Percentiles rank a stretch among this genome's conserved stretches.
phyloP scores from a whole-genome alignment of 2,329 filamentous ascomycete genomes.

The Alternaria conjuncta region DNA sequence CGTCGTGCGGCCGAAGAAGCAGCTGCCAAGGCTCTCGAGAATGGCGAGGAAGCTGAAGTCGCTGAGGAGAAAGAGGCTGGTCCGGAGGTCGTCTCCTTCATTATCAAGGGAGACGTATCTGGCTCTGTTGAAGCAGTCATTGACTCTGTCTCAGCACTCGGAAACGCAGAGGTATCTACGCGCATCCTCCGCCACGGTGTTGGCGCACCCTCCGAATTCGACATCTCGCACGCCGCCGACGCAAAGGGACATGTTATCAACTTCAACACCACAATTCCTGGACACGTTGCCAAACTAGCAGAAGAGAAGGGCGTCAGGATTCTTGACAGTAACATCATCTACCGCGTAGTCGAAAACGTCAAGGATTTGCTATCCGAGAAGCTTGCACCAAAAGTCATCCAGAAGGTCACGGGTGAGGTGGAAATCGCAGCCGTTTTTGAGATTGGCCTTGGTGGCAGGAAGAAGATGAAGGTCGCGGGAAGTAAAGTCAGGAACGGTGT shows the following conservation, averaged over 20 bases:
- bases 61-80: conserved; percentile 55
- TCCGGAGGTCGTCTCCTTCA: conserved; percentile 72
- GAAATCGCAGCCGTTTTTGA: conserved; percentile 83
- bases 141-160: conserved; percentile 76
- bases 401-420: conserved; percentile 83
- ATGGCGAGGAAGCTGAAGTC: conserved; percentile 29
- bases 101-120: conserved; percentile 90
- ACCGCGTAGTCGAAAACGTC: conserved; percentile 77
- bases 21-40: conserved; percentile 37
- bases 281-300: conserved; percentile 72
- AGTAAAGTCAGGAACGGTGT: conserved; percentile 85
- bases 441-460: conserved; percentile 77
- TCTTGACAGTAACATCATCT: conserved; percentile 86
- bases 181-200: conserved; percentile 78
- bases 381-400: conserved; percentile 69
- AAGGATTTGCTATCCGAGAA: conserved; percentile 71
- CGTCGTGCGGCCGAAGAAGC: conserved; percentile 65
- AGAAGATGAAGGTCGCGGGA: conserved; percentile 79
- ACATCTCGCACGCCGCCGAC: conserved; percentile 83
- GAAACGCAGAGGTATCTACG: conserved; percentile 82
- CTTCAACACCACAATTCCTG: conserved; percentile 79
- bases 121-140: conserved; percentile 92
- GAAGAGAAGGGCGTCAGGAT: conserved; percentile 75
- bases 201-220: conserved; percentile 81
- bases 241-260: conserved; percentile 80